Percentiles rank a stretch among this genome's conserved stretches.
Evolutionary conservation across 2,329 filamentous ascomycete species (phyloP).

Genomic region (Fusarium staphyleae): DNA sequence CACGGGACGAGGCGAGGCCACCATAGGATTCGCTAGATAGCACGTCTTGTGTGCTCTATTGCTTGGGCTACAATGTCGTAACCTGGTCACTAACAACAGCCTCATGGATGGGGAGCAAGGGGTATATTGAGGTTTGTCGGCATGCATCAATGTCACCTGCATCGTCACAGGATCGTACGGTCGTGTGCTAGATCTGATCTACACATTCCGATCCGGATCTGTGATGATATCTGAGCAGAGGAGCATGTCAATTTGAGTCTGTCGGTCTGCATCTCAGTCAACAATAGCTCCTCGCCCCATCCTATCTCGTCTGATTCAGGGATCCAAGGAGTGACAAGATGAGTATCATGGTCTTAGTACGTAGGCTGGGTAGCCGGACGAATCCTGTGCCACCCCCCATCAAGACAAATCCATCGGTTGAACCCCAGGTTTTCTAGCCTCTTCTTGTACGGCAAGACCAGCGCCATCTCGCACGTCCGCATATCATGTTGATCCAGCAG

Average conservation of each 20-base stretch:
- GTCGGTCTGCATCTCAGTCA: not conserved
- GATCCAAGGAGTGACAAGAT: not conserved
- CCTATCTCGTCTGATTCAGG: conserved; percentile 3
- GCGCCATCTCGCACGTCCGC: not conserved
- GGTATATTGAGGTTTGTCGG: not conserved
- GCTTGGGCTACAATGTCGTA: too few relatives aligned
- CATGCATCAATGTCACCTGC: conserved; percentile 6
- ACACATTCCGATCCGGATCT: not conserved
- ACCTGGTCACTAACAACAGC: not conserved
- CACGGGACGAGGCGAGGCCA: too few relatives aligned
- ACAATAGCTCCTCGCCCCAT: conserved; percentile 4
- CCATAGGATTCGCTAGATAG: too few relatives aligned
- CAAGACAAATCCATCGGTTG: not conserved
- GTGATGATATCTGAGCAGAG: conserved; percentile 1
- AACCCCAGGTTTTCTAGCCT: not conserved
- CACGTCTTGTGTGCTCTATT: too few relatives aligned
- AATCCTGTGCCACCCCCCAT: conserved; percentile 2
- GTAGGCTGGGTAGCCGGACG: not conserved
- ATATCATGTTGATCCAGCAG: not conserved
- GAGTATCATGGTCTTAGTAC: not conserved
- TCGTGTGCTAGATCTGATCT: conserved; percentile 19
- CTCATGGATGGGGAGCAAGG: not conserved
- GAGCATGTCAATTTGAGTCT: not conserved
- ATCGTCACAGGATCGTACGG: conserved; percentile 11
- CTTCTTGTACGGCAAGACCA: not conserved